These are phyloP conservation scores for Penicillium sclerotigenum DNA, from an alignment of 2,329 filamentous ascomycete species.

Conservation along the genomic window DNA sequence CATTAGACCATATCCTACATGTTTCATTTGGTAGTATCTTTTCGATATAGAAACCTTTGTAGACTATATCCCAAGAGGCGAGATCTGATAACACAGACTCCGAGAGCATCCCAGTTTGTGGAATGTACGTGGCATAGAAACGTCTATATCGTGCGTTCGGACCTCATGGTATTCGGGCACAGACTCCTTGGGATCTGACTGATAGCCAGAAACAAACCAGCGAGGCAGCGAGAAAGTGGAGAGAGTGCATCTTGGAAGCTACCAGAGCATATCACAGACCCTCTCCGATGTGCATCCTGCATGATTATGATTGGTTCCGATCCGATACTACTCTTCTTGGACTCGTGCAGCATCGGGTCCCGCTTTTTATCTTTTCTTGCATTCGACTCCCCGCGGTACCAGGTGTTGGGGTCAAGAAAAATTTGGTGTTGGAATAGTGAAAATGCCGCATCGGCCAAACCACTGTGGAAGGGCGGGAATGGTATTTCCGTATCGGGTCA, in stretches of 20 bases:
- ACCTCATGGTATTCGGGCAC: constrained; percentile 1
- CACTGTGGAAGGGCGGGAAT: not conserved
- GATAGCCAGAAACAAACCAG: not conserved
- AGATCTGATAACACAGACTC: constrained; percentile 14
- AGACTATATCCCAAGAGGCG: not conserved
- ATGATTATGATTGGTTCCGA: constrained; percentile 12
- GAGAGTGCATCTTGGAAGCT: constrained; percentile 14
- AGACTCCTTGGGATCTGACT: constrained; percentile 1
- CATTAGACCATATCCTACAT: not conserved
- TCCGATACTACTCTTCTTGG: not conserved
- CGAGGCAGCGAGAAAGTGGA: constrained; percentile 15
- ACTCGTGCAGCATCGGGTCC: constrained; percentile 3
- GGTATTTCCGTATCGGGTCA: not conserved
- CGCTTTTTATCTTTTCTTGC: constrained; percentile 2
- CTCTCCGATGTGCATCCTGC: constrained; percentile 11
- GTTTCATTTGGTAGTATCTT: not conserved
- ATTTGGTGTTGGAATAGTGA: not conserved
- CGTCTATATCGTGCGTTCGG: not conserved
- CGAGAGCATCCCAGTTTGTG: not conserved
- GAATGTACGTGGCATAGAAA: not conserved
- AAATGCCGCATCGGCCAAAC: constrained; percentile 13
- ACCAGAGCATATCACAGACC: constrained; percentile 21
- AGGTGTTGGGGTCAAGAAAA: not conserved
- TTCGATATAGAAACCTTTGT: not conserved
- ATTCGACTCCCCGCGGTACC: not conserved